A percentile compares a stretch with the other conserved stretches of the same genome.
Conservation (phyloP, 768 basidiomycete species). For the Pulveroboletus ravenelii region DNA sequence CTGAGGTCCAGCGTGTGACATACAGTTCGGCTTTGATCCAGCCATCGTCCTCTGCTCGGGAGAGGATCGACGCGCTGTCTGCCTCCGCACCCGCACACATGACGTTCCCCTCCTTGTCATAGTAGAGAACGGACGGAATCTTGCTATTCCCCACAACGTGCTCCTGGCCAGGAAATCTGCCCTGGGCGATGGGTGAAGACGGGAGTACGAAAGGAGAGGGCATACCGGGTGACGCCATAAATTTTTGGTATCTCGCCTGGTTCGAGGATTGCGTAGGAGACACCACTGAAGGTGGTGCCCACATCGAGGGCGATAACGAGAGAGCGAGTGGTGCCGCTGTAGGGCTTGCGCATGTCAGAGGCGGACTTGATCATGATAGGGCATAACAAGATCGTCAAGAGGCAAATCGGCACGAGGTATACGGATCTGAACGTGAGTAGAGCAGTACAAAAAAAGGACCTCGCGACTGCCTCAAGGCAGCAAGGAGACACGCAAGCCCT, state of each 20-base stretch:
- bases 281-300: conserved; percentile 80
- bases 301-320: conserved; percentile 78
- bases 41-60: conserved; percentile 70
- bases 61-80: conserved; percentile 50
- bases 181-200: conserved; percentile 15
- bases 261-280: conserved; percentile 78
- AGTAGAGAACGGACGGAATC: conserved; percentile 75
- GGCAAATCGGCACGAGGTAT: neutral
- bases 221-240: conserved; percentile 72
- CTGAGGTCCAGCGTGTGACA: conserved; percentile 23
- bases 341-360: conserved; percentile 70
- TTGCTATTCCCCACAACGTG: conserved; percentile 83
- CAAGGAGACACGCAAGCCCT: conserved; percentile 18
- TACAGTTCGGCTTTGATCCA: conserved; percentile 78
- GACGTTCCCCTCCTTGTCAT: conserved; percentile 60
- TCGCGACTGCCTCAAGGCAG: conserved; percentile 15
- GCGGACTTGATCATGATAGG: conserved; percentile 43
- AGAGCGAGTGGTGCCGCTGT: conserved; percentile 55
- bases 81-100: conserved; percentile 76
- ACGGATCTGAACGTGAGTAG: neutral
- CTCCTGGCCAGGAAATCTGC: conserved; percentile 78
- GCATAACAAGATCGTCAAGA: neutral
- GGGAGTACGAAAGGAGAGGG: neutral
- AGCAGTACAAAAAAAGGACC: neutral
- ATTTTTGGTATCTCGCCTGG: conserved; percentile 80